These are phyloP conservation scores for Primulina huaijiensis DNA, from an alignment of 257 asterid genomes.

Conservation along the genomic window DNA sequence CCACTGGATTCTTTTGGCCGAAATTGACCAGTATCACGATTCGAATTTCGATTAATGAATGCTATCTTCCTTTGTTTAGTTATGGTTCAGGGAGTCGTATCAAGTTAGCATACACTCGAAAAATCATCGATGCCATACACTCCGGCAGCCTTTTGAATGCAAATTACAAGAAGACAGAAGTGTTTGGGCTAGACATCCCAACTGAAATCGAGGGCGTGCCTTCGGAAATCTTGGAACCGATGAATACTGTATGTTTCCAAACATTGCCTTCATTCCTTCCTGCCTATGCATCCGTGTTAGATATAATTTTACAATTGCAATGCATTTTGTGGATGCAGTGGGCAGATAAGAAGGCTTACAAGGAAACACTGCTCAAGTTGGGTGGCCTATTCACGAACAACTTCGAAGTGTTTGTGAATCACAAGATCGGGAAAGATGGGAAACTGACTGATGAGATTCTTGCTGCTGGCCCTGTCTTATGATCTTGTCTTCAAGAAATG, in stretches of 20 bases:
- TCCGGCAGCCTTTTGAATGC: slow-evolving; percentile 76
- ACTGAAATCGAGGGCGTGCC: slow-evolving; percentile 81
- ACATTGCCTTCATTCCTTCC: neutral
- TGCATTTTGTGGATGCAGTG: slow-evolving; percentile 50
- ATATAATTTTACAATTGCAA: neutral
- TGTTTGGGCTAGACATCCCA: slow-evolving; percentile 89
- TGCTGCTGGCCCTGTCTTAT: slow-evolving; percentile 86
- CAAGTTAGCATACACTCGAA: slow-evolving; percentile 82
- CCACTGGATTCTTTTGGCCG: neutral
- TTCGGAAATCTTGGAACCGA: slow-evolving; percentile 79
- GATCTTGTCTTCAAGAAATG: slow-evolving; percentile 13
- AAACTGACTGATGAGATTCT: slow-evolving; percentile 74
- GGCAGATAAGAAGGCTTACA: slow-evolving; percentile 72
- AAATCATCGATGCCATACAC: slow-evolving; percentile 93
- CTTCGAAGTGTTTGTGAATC: slow-evolving; percentile 65
- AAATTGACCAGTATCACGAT: neutral
- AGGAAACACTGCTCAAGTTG: slow-evolving; percentile 65
- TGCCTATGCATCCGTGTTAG: neutral
- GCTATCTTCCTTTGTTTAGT: slow-evolving; percentile 28
- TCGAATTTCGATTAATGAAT: neutral
- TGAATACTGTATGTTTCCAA: slow-evolving; percentile 66
- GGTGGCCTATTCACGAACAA: slow-evolving; percentile 89
- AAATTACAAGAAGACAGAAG: slow-evolving; percentile 60
- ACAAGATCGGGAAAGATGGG: slow-evolving; percentile 79
- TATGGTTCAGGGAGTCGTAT: slow-evolving; percentile 87